A percentile compares a stretch with the other conserved stretches of the same genome.
Conservation (phyloP, 2,329 filamentous ascomycete species). For the Cladosporium colombiae region DNA sequence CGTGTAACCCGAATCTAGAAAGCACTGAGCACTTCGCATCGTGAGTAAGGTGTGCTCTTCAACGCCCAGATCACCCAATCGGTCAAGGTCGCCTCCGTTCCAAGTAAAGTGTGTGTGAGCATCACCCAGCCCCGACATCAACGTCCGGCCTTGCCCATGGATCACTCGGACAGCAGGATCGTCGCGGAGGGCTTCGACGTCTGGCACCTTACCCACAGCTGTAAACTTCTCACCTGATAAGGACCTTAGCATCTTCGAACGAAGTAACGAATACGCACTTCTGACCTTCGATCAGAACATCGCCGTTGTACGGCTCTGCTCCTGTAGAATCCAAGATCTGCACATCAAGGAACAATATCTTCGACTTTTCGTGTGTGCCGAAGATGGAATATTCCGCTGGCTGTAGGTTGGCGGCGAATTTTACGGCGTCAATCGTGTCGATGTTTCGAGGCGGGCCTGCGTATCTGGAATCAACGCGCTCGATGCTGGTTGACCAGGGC, state of each 20-base stretch:
- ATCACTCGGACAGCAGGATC: constrained; percentile 41
- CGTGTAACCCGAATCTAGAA: constrained; percentile 53
- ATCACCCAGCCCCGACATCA: constrained; percentile 54
- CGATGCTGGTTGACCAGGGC: neutral
- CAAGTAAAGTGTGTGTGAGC: constrained; percentile 53
- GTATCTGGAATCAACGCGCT: neutral
- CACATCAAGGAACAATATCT: constrained; percentile 43
- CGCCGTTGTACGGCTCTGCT: constrained; percentile 40
- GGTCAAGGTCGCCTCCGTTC: constrained; percentile 48
- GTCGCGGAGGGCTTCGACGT: constrained; percentile 32
- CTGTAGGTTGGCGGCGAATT: constrained; percentile 37
- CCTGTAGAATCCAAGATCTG: constrained; percentile 46
- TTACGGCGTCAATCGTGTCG: constrained; percentile 28
- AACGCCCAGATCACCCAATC: constrained; percentile 45
- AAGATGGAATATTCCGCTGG: constrained; percentile 40
- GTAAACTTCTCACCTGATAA: neutral
- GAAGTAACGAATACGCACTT: constrained; percentile 19
- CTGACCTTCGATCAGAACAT: constrained; percentile 44
- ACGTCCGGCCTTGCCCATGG: constrained; percentile 45
- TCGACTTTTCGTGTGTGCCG: constrained; percentile 38
- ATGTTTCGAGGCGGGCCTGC: constrained; percentile 1
- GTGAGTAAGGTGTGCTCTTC: constrained; percentile 53
- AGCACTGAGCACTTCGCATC: constrained; percentile 46
- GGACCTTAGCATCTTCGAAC: neutral
- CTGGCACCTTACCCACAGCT: constrained; percentile 29